These are phyloP conservation scores for Phaseolus lunatus DNA, from an alignment of 306 rosid genomes.

Conservation along the genomic window DNA sequence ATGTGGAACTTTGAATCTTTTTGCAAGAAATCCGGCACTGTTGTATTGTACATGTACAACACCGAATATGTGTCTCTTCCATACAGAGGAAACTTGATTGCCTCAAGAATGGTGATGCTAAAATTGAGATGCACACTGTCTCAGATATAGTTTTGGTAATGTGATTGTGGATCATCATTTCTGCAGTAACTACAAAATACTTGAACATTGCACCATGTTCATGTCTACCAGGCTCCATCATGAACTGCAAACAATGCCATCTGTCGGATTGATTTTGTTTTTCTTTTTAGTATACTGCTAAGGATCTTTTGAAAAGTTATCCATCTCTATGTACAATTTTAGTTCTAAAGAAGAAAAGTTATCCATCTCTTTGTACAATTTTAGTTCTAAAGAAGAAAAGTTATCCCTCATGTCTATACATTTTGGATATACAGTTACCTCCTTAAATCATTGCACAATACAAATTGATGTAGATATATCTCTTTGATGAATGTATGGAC, in stretches of 20 bases:
- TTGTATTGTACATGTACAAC: background rate
- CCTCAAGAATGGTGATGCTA: conserved; percentile 2
- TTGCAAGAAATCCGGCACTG: background rate
- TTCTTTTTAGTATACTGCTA: background rate
- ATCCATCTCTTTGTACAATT: background rate
- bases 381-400: background rate
- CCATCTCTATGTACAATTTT: background rate
- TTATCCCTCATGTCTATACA: conserved; percentile 1
- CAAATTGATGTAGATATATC: background rate
- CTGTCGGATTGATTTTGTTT: conserved; percentile 36
- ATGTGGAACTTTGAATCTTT: conserved; percentile 5
- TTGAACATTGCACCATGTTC: background rate
- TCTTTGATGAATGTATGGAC: background rate
- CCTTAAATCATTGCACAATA: conserved; percentile 1
- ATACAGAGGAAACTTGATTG: background rate
- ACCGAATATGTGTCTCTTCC: conserved; percentile 28
- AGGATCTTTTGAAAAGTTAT: conserved; percentile 24
- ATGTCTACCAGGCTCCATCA: conserved; percentile 24
- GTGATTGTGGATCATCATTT: conserved; percentile 15
- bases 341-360: background rate
- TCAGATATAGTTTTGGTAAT: background rate
- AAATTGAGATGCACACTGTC: conserved; percentile 17
- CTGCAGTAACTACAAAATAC: background rate
- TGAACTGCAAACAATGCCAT: conserved; percentile 14
- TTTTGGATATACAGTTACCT: conserved; percentile 36